phyloP scores from a whole-genome alignment of 306 rosid genomes.

The Casuarina cunninghamiana region DNA sequence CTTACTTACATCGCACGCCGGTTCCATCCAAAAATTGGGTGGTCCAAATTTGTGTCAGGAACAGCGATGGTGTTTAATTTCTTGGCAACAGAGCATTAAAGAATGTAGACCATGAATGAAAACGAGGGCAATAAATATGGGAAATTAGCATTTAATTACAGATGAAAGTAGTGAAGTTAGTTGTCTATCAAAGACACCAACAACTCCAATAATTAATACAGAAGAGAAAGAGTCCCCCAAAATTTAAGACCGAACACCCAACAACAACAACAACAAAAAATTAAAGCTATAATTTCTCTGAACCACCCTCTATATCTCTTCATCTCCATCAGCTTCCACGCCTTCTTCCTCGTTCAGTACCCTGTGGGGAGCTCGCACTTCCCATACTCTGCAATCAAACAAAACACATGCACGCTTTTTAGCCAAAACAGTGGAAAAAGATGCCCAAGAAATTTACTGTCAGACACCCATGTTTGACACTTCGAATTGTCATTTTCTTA shows the following conservation, averaged over 20 bases:
- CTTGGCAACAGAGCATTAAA: too few species aligned
- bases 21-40: neutral
- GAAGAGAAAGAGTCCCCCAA: neutral
- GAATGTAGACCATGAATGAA: neutral
- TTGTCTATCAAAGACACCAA: neutral
- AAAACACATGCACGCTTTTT: neutral
- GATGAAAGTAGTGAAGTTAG: neutral
- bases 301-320: neutral
- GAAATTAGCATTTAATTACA: neutral
- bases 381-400: slow-evolving; percentile 64
- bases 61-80: too few species aligned
- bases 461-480: neutral
- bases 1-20: too few species aligned
- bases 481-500: too few species aligned
- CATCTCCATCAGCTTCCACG: slow-evolving; percentile 20
- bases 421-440: neutral
- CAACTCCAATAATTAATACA: neutral
- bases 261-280: neutral
- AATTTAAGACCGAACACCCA: neutral
- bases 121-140: neutral
- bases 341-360: slow-evolving; percentile 30
- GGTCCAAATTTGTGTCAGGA: neutral
- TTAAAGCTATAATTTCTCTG: neutral
- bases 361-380: slow-evolving; percentile 76
- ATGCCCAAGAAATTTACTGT: neutral